phyloP scores from a whole-genome alignment of 1,139 yeast genomes.

The Yamadazyma atlantica region DNA sequence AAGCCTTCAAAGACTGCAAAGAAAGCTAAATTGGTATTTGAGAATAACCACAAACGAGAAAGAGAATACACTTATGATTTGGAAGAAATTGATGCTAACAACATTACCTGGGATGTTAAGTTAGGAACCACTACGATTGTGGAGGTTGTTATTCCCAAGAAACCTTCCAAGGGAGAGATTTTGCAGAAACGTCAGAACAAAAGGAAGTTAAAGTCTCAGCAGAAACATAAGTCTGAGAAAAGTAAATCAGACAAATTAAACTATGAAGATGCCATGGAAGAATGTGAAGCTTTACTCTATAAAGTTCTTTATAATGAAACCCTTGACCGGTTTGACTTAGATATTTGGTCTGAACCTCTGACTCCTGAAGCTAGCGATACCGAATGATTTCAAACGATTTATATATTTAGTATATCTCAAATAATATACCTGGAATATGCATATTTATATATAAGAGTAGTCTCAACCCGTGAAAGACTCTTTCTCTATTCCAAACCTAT shows the following conservation, averaged over 20 bases:
- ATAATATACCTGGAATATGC: neutral
- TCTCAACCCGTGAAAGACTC: neutral
- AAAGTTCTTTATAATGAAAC: neutral
- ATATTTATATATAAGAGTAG: neutral
- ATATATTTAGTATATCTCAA: neutral
- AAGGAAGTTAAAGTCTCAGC: conserved; percentile 1
- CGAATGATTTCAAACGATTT: neutral
- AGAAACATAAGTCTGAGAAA: too few species aligned
- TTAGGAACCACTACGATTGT: neutral
- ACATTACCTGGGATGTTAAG: neutral
- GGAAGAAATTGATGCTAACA: conserved; percentile 4
- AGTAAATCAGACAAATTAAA: too few species aligned
- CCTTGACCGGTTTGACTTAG: neutral
- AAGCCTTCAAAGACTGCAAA: neutral
- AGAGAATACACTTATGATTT: conserved; percentile 2
- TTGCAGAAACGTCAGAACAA: conserved; percentile 1
- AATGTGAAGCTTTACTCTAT: conserved; percentile 1
- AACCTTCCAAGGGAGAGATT: conserved; percentile 1
- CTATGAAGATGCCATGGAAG: conserved; percentile 1
- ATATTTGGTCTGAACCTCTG: conserved; percentile 1
- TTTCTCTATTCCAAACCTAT: neutral
- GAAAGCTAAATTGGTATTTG: conserved; percentile 1
- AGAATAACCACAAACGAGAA: neutral
- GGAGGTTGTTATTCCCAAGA: conserved; percentile 4
- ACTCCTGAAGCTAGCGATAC: neutral